phyloP scores from a whole-genome alignment of 1,139 yeast species.

The Pneumocystis jirovecii region DNA sequence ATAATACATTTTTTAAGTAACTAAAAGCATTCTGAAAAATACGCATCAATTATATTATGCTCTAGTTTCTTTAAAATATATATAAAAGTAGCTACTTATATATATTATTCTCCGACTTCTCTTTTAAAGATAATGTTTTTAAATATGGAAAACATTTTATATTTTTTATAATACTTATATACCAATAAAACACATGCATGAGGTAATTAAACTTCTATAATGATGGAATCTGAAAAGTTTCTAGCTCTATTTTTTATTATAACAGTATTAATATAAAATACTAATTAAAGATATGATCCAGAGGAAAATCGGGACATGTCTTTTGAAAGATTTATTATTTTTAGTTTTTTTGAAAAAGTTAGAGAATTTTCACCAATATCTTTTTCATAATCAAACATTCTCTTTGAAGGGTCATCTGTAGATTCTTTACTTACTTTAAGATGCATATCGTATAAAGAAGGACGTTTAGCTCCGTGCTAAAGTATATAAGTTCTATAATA shows the following conservation, averaged over 20 bases:
- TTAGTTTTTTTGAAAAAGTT: conserved; percentile 1
- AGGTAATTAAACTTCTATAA: neutral
- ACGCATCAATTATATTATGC: no score
- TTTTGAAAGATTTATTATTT: neutral
- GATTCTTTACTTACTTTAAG: conserved; percentile 5
- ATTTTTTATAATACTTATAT: no score
- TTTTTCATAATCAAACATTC: conserved; percentile 16
- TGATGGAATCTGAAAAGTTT: neutral
- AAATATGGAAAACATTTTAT: no score
- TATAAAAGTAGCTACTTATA: no score
- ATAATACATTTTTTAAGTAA: no score
- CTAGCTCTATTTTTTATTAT: neutral
- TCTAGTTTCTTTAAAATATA: no score
- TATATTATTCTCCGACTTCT: neutral
- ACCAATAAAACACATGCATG: neutral
- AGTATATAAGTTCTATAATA: conserved; percentile 13
- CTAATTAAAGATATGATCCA: neutral
- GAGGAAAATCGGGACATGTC: neutral
- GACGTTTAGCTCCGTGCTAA: conserved; percentile 12
- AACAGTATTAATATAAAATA: neutral
- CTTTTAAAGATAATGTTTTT: no score
- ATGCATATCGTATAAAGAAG: conserved; percentile 11
- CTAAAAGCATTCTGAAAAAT: no score
- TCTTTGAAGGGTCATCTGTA: conserved; percentile 13
- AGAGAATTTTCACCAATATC: conserved; percentile 12